Percentiles rank a stretch among this genome's conserved stretches.
Evolutionary conservation across 2,329 filamentous ascomycete genomes (phyloP).

Genomic region (Fusarium xylarioides): DNA sequence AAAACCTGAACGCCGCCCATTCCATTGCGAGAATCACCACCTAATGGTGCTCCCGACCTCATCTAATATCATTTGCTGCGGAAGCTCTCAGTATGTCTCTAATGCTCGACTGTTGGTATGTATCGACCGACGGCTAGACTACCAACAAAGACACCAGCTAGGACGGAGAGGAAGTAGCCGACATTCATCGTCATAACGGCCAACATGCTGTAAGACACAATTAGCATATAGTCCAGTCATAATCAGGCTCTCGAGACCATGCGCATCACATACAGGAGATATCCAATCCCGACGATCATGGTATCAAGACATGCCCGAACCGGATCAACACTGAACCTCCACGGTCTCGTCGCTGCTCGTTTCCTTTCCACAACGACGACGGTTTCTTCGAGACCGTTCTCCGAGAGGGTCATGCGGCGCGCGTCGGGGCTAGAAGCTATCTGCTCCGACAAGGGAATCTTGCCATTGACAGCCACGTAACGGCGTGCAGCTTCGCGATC

Average conservation of each 20-base stretch:
- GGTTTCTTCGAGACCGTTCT: conserved; percentile 82
- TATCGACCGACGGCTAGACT: conserved; percentile 83
- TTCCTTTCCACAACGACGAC: conserved; percentile 76
- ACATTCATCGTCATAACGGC: conserved; percentile 91
- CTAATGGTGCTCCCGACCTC: background rate
- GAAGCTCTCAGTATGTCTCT: background rate
- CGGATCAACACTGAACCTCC: conserved; percentile 83
- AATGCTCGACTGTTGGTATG: conserved; percentile 59
- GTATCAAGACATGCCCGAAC: conserved; percentile 76
- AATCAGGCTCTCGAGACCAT: background rate
- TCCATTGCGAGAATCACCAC: background rate
- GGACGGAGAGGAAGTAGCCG: conserved; percentile 83
- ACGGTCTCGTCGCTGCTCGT: conserved; percentile 67
- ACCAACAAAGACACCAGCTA: conserved; percentile 84
- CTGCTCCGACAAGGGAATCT: conserved; percentile 66
- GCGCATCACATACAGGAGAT: conserved; percentile 76
- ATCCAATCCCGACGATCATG: conserved; percentile 78
- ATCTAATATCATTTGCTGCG: background rate
- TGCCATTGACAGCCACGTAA: conserved; percentile 78
- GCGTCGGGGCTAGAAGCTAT: conserved; percentile 67
- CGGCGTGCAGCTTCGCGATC: conserved; percentile 77
- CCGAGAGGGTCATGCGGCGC: conserved; percentile 70
- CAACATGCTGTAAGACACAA: conserved; percentile 75
- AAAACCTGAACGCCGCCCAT: background rate
- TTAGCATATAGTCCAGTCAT: background rate